Base-by-base conservation (phyloP, 345 rosid species). In the Brassica incana region DNA sequence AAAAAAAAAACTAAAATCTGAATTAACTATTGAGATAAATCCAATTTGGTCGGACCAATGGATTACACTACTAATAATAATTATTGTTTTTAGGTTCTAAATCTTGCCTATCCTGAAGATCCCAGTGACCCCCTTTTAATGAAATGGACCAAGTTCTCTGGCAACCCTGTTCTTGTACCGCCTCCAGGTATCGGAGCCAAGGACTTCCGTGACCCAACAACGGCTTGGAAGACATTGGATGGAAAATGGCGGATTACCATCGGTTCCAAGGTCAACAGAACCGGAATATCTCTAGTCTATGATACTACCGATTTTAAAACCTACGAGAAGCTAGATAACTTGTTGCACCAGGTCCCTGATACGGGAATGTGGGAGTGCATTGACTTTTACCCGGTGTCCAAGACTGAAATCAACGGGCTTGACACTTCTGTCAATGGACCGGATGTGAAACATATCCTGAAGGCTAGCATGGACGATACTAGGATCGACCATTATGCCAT, bases 121-220 rank as follows among this genome's bases (percentile, higher is more conserved):
- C 89, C 60, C 20, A 59, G 78, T 10, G 98, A 94, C 69, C 92
- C 98, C 25, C 88, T 92, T 64, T 85, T 94, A 27, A 23, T 88
- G 59, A 73, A 86, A 4, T 94, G 98, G 98, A 66, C 77, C 76
- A 94, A 94, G 75, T 84, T 83, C 84, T 43, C 90, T 0, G 88
- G 89, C 29, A 92, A 94, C 74, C 98, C 98, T 0, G 89, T 94
- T 52, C 85, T 94, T 2, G 83, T 81, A 63, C 96, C 97, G 0
- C 97, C 98, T 2, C 87, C 88, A 0, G 91, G 97, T 33, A 83
- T 90, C 23, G 64, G 64, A 9, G 2, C n/a, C 67, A 83, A 80
- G 86, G 98, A 94, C 75, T 94, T 94, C 85, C 94, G 97, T 2
- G 98, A 94, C 70, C 98, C 98, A 0, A 94, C 98, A 1, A 94